Evolutionary conservation across 2,329 filamentous ascomycete species (phyloP).

Genomic region (Stagonosporopsis rhizophila): DNA sequence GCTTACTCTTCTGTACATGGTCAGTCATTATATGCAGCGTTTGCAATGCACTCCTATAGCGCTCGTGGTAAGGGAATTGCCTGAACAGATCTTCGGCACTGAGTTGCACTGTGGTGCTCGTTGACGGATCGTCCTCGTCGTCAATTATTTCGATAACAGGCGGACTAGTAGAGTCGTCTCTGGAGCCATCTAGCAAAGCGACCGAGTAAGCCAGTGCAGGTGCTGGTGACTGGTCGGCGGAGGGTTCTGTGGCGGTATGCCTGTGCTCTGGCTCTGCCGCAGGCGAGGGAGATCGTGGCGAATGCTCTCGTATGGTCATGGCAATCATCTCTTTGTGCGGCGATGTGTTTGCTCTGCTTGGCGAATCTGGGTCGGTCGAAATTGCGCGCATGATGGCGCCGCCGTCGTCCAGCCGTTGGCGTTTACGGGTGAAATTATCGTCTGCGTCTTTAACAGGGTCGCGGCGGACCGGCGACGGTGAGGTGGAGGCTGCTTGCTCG

Average conservation of each 20-base stretch:
- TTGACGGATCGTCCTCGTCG: constrained; percentile 31
- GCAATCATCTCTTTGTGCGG: constrained; percentile 40
- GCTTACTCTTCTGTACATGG: constrained; percentile 39
- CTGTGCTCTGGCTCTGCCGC: constrained; percentile 24
- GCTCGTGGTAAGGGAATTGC: constrained; percentile 39
- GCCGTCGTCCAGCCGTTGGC: constrained; percentile 53
- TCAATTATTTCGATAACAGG: constrained; percentile 51
- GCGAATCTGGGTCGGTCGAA: constrained; percentile 34
- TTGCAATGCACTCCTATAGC: neutral
- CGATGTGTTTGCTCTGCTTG: constrained; percentile 21
- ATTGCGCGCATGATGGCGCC: constrained; percentile 39
- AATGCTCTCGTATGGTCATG: constrained; percentile 51
- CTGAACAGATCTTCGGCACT: constrained; percentile 41
- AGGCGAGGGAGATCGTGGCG: constrained; percentile 36
- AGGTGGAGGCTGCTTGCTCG: constrained; percentile 35
- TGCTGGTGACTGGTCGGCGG: neutral
- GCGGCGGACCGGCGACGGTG: constrained; percentile 48
- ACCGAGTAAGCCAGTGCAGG: constrained; percentile 12
- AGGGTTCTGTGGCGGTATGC: constrained; percentile 6
- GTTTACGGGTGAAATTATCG: constrained; percentile 55
- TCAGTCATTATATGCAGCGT: constrained; percentile 22
- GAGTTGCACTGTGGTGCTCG: constrained; percentile 26
- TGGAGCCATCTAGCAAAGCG: constrained; percentile 25
- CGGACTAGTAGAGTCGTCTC: constrained; percentile 33
- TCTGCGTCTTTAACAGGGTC: constrained; percentile 55